These are phyloP conservation scores for Xerocomus minutiporus DNA, from an alignment of 1,284 basidiomycete species.

Conservation along the genomic window DNA sequence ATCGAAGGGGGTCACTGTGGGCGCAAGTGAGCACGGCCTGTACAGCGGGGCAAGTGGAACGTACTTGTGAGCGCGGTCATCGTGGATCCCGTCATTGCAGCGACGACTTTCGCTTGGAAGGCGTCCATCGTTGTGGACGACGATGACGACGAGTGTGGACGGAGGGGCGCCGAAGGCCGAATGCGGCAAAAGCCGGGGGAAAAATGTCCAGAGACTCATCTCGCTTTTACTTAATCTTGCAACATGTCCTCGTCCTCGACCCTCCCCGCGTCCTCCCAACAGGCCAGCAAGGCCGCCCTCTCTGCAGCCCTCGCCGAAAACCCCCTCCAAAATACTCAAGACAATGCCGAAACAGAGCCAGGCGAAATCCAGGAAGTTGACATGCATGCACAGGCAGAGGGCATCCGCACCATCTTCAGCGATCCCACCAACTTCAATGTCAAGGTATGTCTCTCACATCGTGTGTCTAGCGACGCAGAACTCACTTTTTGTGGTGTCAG, in stretches of 20 bases:
- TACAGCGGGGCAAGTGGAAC: not conserved
- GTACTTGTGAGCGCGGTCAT: slow-evolving; percentile 81
- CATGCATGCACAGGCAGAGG: slow-evolving; percentile 77
- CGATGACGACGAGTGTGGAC: slow-evolving; percentile 5
- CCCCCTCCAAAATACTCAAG: slow-evolving; percentile 34
- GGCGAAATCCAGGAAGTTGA: slow-evolving; percentile 78
- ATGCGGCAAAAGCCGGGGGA: slow-evolving; percentile 26
- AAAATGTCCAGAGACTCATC: not conserved
- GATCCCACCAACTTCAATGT: slow-evolving; percentile 88
- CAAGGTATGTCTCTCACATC: slow-evolving; percentile 53
- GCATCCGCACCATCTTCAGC: slow-evolving; percentile 85
- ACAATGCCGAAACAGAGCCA: slow-evolving; percentile 49
- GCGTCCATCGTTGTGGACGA: slow-evolving; percentile 52
- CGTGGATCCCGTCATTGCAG: slow-evolving; percentile 76
- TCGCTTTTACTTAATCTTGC: not conserved
- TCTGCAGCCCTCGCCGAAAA: slow-evolving; percentile 62
- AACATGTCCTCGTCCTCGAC: slow-evolving; percentile 25
- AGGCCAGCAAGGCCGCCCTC: slow-evolving; percentile 72
- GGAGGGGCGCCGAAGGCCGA: slow-evolving; percentile 1
- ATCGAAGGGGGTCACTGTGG: slow-evolving; percentile 89
- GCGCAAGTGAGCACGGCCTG: slow-evolving; percentile 5
- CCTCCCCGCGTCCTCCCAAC: slow-evolving; percentile 58
- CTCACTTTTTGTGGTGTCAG: slow-evolving; percentile 38
- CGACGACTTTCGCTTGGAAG: slow-evolving; percentile 74
- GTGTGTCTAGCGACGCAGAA: not conserved